Evolutionary conservation across 2,329 filamentous ascomycete species (phyloP), one percentile per base, ranked within the genome.

Genomic region (Talaromyces amestolkiae): DNA sequence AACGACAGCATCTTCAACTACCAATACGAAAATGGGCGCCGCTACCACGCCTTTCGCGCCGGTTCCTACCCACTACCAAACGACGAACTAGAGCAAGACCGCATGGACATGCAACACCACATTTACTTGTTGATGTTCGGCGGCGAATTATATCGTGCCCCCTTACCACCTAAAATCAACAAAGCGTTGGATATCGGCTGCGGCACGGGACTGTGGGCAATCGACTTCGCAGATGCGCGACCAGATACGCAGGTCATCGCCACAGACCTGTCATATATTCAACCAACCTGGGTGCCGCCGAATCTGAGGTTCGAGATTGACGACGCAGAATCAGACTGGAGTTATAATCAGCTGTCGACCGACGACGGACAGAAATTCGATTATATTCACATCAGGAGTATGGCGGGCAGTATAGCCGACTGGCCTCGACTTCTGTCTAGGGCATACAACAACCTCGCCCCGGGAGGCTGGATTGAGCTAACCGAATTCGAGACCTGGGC

Each of bases 401-500:
- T 74, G 67, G 69, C 68, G 24, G 73, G 72, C 8, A 69, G 69
- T 45, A 74, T 75, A 54, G 70, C 63, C 3, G 68, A 75, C 65
- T 74, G 73, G 73, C 69, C 67, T 0, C 66, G 68, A 49, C 66
- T 75, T 2, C 63, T 73, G n/a, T 64, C 68, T 41, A 68, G 71
- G 47, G 68, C 69, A 31, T 72, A 70, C 56, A 68, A 74, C 45
- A 66, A 72, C 53, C 62, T 75, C n/a, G 68, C 62, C 4, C 71
- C 72, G 0, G 74, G 73, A 10, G 73, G 74, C 2, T 75, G 70
- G 72, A 64, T 75, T 33, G 73, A 75, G 64, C 41, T 75, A 7
- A 66, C 68, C 31, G 72, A 74, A 51, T 72, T 74, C 61, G 73
- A 75, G 41, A 69, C 70, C 27, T 73, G 73, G 73, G 70, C 68